Conservation (phyloP, 306 rosid genomes). For the Vicia villosa region DNA sequence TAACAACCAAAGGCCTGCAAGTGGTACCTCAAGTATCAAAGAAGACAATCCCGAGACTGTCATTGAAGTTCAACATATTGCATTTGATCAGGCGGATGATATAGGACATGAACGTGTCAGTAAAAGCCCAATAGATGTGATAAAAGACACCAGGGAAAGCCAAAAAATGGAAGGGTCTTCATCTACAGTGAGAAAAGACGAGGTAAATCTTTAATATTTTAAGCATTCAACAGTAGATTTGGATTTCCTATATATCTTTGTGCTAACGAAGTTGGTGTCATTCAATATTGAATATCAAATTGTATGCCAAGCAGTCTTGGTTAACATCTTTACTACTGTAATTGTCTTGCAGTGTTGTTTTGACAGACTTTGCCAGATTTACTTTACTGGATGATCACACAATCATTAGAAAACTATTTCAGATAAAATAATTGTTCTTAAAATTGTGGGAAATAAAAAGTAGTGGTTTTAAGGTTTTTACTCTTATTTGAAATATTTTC, state of each 20-base stretch:
- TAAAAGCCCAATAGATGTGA: slow-evolving; percentile 35
- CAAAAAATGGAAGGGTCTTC: slow-evolving; percentile 42
- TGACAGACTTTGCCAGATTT: slow-evolving; percentile 13
- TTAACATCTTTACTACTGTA: slow-evolving; percentile 11
- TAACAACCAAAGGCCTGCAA: slow-evolving; percentile 29
- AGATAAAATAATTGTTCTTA: not conserved
- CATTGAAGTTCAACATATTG: slow-evolving; percentile 43
- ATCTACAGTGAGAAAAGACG: slow-evolving; percentile 41
- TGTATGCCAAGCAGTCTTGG: slow-evolving; percentile 1
- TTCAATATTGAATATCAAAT: slow-evolving; percentile 21
- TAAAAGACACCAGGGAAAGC: slow-evolving; percentile 40
- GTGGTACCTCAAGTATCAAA: slow-evolving; percentile 39
- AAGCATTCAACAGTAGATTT: not conserved
- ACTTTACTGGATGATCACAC: slow-evolving; percentile 2
- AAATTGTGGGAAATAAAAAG: slow-evolving; percentile 6
- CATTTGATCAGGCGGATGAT: slow-evolving; percentile 40
- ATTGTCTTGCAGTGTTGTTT: slow-evolving; percentile 27
- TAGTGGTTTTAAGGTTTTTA: too few relatives aligned
- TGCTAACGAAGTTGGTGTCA: slow-evolving; percentile 17
- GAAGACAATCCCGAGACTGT: slow-evolving; percentile 40
- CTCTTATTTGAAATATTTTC: slow-evolving; percentile 8
- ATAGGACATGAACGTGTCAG: slow-evolving; percentile 24
- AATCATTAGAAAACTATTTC: slow-evolving; percentile 1
- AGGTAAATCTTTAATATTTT: slow-evolving; percentile 51
- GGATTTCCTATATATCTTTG: slow-evolving; percentile 8